Evolutionary conservation across 2,329 filamentous ascomycete genomes (phyloP), one percentile per base, ranked within the genome.

Genomic region (Penicillium concentricum): DNA sequence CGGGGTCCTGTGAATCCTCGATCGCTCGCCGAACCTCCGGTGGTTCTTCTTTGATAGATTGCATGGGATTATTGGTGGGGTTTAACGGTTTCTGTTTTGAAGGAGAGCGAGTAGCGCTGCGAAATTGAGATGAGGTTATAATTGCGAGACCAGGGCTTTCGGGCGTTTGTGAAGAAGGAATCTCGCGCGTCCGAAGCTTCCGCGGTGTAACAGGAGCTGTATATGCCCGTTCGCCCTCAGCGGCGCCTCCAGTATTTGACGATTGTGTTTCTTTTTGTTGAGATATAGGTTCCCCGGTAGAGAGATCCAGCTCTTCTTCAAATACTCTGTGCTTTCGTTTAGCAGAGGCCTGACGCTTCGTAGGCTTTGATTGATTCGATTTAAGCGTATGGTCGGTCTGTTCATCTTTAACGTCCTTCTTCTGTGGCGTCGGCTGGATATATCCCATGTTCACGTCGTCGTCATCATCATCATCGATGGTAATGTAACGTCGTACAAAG

Each of bases 141-240:
- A 74, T 59, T 12, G 68, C 66, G 15, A 76, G 44, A 2, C 70
- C 72, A 20, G 75, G 74, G 43, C 74, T 77, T 61, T 77, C 74
- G 1, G 75, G 75, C 8, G 75, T 77, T 39, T 78, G 75, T 7
- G 75, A 77, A 4, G 75, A 78, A 5, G 74, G 75, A 52, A 78
- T 71, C 51, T 75, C 73, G 9, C 66, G 58, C 44, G 58, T 69
- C 18, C 56, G 60, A 32, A 49, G 50, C 58, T 74, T 76, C 41
- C 61, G 66, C 6, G 75, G 75, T 1, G 75, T 78, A 7, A 63
- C 52, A 32, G 71, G 72, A 13, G 32, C 38, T 26, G 38, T 20
- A 18, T 26, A 32, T 39, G 15, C 12, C 20, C 8, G 28, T 3
- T 20, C 7, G 6, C 50, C 45, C 2, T 44, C 22, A 1, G n/a